Evolutionary conservation across 1,284 basidiomycete genomes (phyloP).

Genomic region (Mrakiaceae sp.): DNA sequence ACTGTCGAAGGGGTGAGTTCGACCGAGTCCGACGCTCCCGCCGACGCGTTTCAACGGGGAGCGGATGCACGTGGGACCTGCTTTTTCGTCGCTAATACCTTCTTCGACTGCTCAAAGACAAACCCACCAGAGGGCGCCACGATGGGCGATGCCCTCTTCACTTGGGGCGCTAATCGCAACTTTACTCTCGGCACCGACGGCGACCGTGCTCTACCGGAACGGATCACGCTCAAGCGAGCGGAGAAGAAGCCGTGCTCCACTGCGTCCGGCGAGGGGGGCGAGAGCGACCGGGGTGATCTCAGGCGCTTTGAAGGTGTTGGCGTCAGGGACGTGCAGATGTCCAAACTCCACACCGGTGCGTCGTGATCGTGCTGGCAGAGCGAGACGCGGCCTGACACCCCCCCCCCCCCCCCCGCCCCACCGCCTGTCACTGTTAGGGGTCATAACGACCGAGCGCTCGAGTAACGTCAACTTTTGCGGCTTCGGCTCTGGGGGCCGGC

Average conservation of each 20-base stretch:
- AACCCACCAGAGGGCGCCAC: slow-evolving; percentile 33
- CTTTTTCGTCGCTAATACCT: no score
- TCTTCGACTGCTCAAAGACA: slow-evolving; percentile 43
- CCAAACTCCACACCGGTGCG: slow-evolving; percentile 61
- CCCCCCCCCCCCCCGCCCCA: no score
- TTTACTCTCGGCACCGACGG: slow-evolving; percentile 75
- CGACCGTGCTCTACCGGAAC: slow-evolving; percentile 71
- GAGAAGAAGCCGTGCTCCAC: slow-evolving; percentile 21
- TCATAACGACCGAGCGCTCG: slow-evolving; percentile 59
- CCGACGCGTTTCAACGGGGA: no score
- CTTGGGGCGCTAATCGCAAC: slow-evolving; percentile 87
- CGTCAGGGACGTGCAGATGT: slow-evolving; percentile 63
- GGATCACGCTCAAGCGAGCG: slow-evolving; percentile 47
- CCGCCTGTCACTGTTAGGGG: slow-evolving; percentile 33
- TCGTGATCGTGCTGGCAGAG: not conserved
- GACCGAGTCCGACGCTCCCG: not conserved
- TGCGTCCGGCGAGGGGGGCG: no score
- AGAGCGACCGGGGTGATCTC: not conserved
- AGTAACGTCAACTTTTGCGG: slow-evolving; percentile 76
- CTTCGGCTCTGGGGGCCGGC: slow-evolving; percentile 73
- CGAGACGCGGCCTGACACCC: not conserved
- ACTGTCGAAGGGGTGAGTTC: slow-evolving; percentile 52
- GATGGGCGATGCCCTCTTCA: slow-evolving; percentile 56
- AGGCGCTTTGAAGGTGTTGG: slow-evolving; percentile 39
- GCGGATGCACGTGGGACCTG: no score